A percentile compares a stretch with the other conserved stretches of the same genome.
Conservation (phyloP, 306 rosid genomes). For the Clitoria ternatea region DNA sequence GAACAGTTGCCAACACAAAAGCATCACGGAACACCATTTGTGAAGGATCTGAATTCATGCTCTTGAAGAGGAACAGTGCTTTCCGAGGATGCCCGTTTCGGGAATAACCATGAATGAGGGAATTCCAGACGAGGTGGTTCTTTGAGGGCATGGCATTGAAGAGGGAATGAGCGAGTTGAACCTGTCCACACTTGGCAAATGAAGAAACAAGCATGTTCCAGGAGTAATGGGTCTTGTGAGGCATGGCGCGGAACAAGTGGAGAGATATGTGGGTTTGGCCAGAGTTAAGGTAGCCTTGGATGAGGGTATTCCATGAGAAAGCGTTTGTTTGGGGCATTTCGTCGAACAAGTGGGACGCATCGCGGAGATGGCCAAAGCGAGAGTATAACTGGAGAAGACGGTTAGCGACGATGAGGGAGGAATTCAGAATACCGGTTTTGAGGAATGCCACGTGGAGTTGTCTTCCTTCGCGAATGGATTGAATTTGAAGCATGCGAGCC, state of each 20-base stretch:
- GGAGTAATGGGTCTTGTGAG: conserved; percentile 50
- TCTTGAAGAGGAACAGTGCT: conserved; percentile 52
- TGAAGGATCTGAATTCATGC: conserved; percentile 46
- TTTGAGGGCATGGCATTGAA: conserved; percentile 62
- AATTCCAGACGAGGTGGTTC: conserved; percentile 59
- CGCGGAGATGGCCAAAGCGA: conserved; percentile 31
- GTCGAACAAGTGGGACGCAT: conserved; percentile 49
- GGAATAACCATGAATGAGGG: conserved; percentile 59
- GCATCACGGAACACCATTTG: conserved; percentile 31
- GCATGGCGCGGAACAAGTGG: conserved; percentile 52
- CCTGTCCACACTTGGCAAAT: conserved; percentile 48
- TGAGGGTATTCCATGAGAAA: conserved; percentile 64
- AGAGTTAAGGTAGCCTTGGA: conserved; percentile 51
- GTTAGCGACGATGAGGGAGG: conserved; percentile 43
- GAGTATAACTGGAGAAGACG: conserved; percentile 61
- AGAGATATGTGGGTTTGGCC: conserved; percentile 45
- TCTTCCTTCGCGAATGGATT: conserved; percentile 35
- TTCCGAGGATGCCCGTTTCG: conserved; percentile 46
- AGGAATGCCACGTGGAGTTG: conserved; percentile 57
- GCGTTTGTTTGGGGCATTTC: conserved; percentile 58
- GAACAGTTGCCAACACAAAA: conserved; percentile 51
- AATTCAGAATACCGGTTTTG: conserved; percentile 50
- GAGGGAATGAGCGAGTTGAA: conserved; percentile 43
- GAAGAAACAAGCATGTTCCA: conserved; percentile 57
- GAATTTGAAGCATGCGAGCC: conserved; percentile 34